These are phyloP conservation scores for Mycena amicta DNA, from an alignment of 768 basidiomycete genomes.

Conservation along the genomic window DNA sequence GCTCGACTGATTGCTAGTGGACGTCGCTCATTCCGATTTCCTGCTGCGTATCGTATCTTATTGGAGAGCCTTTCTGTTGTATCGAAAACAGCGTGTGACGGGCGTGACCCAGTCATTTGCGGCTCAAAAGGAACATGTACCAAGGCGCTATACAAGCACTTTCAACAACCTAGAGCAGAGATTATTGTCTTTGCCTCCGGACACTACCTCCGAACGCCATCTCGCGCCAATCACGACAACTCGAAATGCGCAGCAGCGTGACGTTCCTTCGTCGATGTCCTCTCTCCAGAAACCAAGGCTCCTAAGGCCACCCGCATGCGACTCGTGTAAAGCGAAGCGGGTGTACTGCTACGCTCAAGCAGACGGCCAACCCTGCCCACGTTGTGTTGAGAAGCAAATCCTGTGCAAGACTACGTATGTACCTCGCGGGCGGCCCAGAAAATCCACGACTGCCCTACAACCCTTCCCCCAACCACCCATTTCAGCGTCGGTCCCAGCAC, in stretches of 20 bases:
- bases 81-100: neutral
- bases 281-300: too few species aligned
- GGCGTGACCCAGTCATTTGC: neutral
- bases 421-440: constrained; percentile 6
- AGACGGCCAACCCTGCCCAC: constrained; percentile 10
- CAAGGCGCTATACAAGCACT: too few species aligned
- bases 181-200: too few species aligned
- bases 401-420: constrained; percentile 15
- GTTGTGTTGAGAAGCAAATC: constrained; percentile 15
- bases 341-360: neutral
- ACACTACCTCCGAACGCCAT: too few species aligned
- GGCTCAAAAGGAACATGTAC: too few species aligned
- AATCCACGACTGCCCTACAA: too few species aligned
- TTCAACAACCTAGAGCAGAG: too few species aligned
- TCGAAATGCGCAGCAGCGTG: too few species aligned
- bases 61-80: neutral
- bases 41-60: neutral
- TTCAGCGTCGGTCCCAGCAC: neutral
- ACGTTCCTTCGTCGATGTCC: too few species aligned
- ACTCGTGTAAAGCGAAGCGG: neutral
- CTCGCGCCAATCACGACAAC: too few species aligned
- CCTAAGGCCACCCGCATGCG: neutral
- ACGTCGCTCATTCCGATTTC: neutral
- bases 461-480: neutral
- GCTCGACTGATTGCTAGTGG: neutral